Evolutionary conservation across 2,329 filamentous ascomycete genomes (phyloP).

Genomic region (Trichoderma atrobrunneum): DNA sequence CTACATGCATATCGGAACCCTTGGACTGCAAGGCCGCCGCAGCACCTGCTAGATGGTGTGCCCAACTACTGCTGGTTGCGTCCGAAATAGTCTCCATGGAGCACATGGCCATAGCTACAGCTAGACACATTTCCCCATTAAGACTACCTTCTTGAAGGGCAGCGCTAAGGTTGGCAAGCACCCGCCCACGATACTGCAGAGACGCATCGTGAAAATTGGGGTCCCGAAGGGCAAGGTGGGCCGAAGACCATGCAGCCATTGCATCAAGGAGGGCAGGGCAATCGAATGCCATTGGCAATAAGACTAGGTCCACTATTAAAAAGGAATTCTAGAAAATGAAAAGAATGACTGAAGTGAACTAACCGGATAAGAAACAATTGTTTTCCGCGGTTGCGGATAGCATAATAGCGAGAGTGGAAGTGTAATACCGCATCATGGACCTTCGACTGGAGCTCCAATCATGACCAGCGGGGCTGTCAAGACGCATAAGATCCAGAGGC

Average conservation of each 20-base stretch:
- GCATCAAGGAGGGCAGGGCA: background rate
- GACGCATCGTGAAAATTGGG: conserved; percentile 2
- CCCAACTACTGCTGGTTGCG: background rate
- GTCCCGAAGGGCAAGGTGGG: conserved; percentile 1
- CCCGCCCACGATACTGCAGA: background rate
- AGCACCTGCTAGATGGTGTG: background rate
- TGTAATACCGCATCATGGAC: conserved; percentile 12
- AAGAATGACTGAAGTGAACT: background rate
- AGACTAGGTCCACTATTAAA: conserved; percentile 1
- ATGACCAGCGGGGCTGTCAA: background rate
- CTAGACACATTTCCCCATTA: background rate
- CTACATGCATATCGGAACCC: background rate
- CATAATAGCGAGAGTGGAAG: conserved; percentile 7
- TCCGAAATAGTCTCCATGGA: background rate
- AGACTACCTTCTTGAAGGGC: background rate
- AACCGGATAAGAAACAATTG: conserved; percentile 4
- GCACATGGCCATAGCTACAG: background rate
- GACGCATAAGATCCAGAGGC: background rate
- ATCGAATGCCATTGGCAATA: conserved; percentile 8
- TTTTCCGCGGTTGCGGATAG: conserved; percentile 9
- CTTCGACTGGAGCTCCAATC: background rate
- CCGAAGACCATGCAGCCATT: conserved; percentile 4
- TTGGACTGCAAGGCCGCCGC: background rate
- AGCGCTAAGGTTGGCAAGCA: background rate
- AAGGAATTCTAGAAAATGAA: background rate